Percentiles rank a stretch among this genome's conserved stretches.
Conservation (phyloP, 148 eudicot species). For the Rhododendron ferrugineum region DNA sequence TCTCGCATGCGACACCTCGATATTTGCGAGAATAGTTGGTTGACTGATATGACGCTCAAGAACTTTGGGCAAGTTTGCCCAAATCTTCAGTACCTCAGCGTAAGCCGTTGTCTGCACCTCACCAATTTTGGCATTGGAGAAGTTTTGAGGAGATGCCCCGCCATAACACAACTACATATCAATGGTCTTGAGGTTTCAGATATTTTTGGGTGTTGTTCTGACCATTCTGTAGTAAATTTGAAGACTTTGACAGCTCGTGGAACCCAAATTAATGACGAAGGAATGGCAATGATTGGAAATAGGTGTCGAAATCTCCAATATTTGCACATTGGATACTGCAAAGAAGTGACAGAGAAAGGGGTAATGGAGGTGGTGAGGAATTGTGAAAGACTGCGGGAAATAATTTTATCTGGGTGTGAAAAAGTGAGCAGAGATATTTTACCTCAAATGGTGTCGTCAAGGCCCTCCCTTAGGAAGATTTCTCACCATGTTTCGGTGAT, state of each 20-base stretch:
- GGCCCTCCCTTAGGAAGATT: neutral
- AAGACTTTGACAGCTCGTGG: neutral
- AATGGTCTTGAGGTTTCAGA: neutral
- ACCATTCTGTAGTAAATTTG: neutral
- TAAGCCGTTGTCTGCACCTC: neutral
- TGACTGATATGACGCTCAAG: neutral
- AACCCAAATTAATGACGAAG: neutral
- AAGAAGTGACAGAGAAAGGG: neutral
- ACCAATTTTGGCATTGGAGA: neutral
- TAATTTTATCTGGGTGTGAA: neutral
- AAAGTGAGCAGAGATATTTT: neutral
- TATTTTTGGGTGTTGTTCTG: neutral
- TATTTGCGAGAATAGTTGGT: neutral
- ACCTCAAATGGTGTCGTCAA: neutral
- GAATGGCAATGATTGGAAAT: neutral
- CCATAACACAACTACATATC: neutral
- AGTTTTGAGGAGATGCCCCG: neutral
- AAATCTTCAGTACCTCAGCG: neutral
- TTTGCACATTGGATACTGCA: neutral
- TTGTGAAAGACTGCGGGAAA: neutral
- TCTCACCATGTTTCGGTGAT: neutral
- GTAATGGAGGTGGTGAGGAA: neutral
- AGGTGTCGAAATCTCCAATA: neutral
- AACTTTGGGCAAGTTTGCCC: neutral
- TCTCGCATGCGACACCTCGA: neutral